Evolutionary conservation across 148 eudicot species (phyloP).

Genomic region (Camellia granthamiana): DNA sequence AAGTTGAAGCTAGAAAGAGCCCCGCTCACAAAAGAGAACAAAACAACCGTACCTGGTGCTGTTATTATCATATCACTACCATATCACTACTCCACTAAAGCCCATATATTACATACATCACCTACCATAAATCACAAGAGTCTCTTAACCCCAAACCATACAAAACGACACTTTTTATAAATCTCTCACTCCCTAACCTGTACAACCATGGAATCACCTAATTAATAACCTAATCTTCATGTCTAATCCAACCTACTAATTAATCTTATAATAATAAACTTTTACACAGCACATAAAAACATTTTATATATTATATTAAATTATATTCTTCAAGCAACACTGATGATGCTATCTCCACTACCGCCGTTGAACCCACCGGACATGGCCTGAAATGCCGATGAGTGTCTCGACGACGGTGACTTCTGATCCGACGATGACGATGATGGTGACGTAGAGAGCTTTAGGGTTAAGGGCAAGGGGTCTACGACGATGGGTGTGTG

Average conservation of each 20-base stretch:
- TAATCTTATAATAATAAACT: background rate
- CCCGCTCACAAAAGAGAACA: no score
- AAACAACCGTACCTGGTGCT: no score
- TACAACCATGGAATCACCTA: constrained; percentile 13
- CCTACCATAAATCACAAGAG: no score
- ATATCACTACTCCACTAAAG: no score
- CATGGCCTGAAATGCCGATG: constrained; percentile 33
- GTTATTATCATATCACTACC: no score
- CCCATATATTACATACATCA: no score
- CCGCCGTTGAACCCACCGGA: constrained; percentile 45
- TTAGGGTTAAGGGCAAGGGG: constrained; percentile 43
- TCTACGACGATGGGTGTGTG: constrained; percentile 21
- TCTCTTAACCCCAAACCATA: background rate
- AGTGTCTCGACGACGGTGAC: constrained; percentile 27
- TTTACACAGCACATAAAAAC: background rate
- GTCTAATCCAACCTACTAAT: constrained; percentile 18
- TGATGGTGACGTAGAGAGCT: constrained; percentile 32
- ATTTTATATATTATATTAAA: no score
- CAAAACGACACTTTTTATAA: constrained; percentile 10
- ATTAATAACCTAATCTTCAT: constrained; percentile 9
- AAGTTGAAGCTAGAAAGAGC: no score
- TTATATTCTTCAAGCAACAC: constrained; percentile 55
- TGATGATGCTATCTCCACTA: constrained; percentile 72
- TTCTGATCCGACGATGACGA: constrained; percentile 31
- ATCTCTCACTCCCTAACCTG: background rate